A percentile compares a stretch with the other conserved stretches of the same genome.
phyloP scores from a whole-genome alignment of 352 stramenopile genomes.

The Phytopythium montanum region DNA sequence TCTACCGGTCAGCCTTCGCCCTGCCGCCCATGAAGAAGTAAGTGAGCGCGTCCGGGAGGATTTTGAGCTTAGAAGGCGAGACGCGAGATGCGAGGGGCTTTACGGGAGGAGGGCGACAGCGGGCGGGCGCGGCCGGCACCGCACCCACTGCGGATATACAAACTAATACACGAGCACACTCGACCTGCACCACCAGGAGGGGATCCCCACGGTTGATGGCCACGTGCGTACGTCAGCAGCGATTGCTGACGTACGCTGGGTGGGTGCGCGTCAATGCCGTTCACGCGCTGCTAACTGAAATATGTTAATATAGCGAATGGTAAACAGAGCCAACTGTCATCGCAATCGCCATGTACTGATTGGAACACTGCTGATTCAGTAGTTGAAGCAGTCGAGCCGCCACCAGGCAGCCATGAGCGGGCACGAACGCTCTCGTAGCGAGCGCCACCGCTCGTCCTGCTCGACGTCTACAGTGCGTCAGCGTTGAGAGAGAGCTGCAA shows the following conservation, averaged over 20 bases:
- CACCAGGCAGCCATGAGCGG: too few species aligned
- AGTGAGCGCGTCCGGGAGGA: background rate
- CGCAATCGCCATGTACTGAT: background rate
- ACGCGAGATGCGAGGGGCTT: background rate
- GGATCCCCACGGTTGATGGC: background rate
- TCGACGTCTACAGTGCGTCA: background rate
- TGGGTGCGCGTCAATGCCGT: background rate
- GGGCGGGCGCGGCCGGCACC: background rate
- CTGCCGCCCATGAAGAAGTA: conserved; percentile 21
- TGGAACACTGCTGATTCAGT: background rate
- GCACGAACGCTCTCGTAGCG: background rate
- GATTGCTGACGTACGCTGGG: background rate
- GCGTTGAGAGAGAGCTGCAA: background rate
- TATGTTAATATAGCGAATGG: background rate
- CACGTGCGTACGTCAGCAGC: background rate
- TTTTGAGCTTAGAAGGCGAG: conserved; percentile 4
- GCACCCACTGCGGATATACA: conserved; percentile 1
- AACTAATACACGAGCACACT: background rate
- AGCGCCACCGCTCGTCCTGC: background rate
- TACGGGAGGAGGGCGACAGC: background rate
- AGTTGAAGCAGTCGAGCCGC: background rate
- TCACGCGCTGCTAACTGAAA: background rate
- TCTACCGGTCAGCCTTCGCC: conserved; percentile 70
- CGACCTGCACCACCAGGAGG: background rate
- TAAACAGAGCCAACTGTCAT: background rate